Percentiles rank a stretch among this genome's conserved stretches.
Conservation (phyloP, 176 grass and related monocot genomes). For the Dactylis glomerata region DNA sequence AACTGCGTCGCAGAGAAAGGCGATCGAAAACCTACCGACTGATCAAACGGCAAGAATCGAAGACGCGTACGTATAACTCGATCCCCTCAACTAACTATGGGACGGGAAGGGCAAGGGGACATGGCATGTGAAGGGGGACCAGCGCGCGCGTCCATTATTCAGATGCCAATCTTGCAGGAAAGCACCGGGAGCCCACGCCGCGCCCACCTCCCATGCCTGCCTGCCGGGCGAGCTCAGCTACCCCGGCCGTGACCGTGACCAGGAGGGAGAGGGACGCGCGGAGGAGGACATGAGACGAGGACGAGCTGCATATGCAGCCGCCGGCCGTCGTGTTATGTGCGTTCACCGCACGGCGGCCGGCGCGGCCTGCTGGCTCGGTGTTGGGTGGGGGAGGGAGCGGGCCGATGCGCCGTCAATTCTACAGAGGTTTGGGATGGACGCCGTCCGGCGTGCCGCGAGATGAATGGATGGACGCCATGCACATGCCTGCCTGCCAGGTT, state of each 20-base stretch:
- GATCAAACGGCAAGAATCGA: neutral
- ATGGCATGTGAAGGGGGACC: slow-evolving; percentile 44
- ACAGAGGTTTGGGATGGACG: slow-evolving; percentile 12
- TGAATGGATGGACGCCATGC: neutral
- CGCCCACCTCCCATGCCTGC: slow-evolving; percentile 12
- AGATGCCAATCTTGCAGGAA: slow-evolving; percentile 42
- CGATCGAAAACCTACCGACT: neutral
- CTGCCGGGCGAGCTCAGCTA: slow-evolving; percentile 3
- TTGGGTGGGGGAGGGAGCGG: slow-evolving; percentile 34
- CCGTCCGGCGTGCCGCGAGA: neutral
- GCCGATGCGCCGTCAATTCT: slow-evolving; percentile 29
- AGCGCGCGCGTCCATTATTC: slow-evolving; percentile 26
- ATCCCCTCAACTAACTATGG: slow-evolving; percentile 22
- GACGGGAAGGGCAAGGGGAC: slow-evolving; percentile 6
- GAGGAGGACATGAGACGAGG: neutral
- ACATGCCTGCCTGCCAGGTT: slow-evolving; percentile 17
- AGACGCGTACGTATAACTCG: neutral
- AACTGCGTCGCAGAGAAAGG: neutral
- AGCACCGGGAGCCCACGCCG: slow-evolving; percentile 33
- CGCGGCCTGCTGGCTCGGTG: slow-evolving; percentile 12
- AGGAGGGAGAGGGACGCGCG: slow-evolving; percentile 1
- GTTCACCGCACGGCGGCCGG: slow-evolving; percentile 1
- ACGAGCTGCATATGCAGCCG: neutral
- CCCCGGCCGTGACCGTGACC: neutral
- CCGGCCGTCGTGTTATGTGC: neutral